Conservation (phyloP, 768 basidiomycete genomes). For the Trichaptum fuscoviolaceum region DNA sequence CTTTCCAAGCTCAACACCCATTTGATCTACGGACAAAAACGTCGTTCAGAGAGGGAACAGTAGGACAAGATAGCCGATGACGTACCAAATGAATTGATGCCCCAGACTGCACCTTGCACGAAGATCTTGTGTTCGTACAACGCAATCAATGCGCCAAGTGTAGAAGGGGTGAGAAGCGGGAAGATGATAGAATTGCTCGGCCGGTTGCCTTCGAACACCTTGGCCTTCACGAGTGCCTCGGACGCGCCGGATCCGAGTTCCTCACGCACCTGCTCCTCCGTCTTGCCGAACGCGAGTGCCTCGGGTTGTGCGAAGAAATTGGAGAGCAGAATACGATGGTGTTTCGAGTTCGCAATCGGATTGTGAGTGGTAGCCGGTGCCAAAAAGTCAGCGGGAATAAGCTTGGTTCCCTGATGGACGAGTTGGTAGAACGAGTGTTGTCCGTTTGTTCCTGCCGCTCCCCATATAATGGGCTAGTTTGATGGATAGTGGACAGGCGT, state of each 20-base stretch:
- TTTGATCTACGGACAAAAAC: conserved; percentile 65
- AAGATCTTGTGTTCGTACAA: conserved; percentile 99
- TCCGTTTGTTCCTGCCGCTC: conserved; percentile 95
- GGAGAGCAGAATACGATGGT: conserved; percentile 94
- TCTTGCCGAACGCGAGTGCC: conserved; percentile 96
- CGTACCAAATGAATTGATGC: conserved; percentile 95
- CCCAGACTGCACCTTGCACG: conserved; percentile 95
- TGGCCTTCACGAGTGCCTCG: conserved; percentile 88
- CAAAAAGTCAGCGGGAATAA: conserved; percentile 89
- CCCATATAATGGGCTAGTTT: conserved; percentile 93
- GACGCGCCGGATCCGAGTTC: conserved; percentile 66
- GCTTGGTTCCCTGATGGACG: conserved; percentile 88
- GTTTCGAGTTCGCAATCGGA: conserved; percentile 80
- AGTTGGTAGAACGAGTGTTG: conserved; percentile 99
- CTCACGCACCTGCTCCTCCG: conserved; percentile 74
- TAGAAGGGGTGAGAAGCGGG: conserved; percentile 85
- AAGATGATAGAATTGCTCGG: conserved; percentile 97
- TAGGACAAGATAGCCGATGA: conserved; percentile 7
- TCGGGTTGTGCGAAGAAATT: conserved; percentile 99
- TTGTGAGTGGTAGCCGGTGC: conserved; percentile 88
- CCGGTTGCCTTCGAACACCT: conserved; percentile 96
- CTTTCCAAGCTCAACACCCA: conserved; percentile 99
- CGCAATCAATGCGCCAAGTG: conserved; percentile 83
- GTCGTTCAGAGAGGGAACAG: background rate
- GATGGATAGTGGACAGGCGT: conserved; percentile 8